Conservation (phyloP, 1,139 yeast genomes). For the Maudiozyma humilis region DNA sequence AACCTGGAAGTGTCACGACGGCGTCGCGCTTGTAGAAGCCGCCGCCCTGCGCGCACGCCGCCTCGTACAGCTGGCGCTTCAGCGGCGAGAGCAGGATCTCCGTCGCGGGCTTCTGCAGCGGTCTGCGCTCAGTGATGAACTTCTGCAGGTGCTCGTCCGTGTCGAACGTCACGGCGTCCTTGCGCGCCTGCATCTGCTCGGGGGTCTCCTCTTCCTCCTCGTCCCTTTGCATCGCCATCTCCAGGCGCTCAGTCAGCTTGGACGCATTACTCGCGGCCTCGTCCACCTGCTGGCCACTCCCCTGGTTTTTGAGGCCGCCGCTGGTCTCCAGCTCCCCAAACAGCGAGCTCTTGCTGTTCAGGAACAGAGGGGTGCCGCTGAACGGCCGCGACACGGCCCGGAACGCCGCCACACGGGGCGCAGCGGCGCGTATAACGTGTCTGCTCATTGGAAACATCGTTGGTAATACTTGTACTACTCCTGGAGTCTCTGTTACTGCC, state of each 20-base stretch:
- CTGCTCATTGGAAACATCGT: conserved; percentile 4
- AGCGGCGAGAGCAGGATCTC: conserved; percentile 58
- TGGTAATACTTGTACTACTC: background rate
- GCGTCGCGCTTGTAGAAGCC: conserved; percentile 72
- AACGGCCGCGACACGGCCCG: background rate
- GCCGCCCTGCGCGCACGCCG: conserved; percentile 46
- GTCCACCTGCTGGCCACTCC: background rate
- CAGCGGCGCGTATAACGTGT: background rate
- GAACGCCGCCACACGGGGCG: background rate
- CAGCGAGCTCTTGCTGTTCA: conserved; percentile 3
- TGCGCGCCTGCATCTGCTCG: background rate
- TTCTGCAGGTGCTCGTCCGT: conserved; percentile 38
- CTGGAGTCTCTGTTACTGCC: background rate
- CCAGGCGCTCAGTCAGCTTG: conserved; percentile 9
- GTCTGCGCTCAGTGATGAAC: conserved; percentile 35
- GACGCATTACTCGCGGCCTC: background rate
- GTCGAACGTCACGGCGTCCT: conserved; percentile 26
- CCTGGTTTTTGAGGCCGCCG: background rate
- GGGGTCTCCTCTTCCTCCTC: conserved; percentile 6
- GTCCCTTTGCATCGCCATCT: conserved; percentile 10
- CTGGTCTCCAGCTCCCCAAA: conserved; percentile 5
- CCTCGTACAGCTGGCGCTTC: conserved; percentile 55
- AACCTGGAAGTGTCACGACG: conserved; percentile 39
- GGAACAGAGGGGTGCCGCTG: background rate
- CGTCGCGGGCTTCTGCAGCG: conserved; percentile 32